Base-by-base conservation (phyloP, 345 rosid genomes). In the Eucalyptus cloeziana region DNA sequence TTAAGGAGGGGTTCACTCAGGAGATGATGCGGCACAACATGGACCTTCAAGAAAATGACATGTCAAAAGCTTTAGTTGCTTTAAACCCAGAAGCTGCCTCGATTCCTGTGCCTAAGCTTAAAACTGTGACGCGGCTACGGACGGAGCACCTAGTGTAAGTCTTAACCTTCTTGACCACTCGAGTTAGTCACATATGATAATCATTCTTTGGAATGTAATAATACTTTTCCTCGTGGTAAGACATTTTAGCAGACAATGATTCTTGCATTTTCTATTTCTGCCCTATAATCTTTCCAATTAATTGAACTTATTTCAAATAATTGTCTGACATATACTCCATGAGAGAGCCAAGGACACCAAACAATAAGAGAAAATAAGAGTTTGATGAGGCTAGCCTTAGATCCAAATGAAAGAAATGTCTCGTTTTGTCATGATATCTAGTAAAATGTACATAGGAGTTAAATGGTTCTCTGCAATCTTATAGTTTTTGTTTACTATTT, bases 61-160 rank as follows among this genome's bases (percentile, higher is more conserved):
- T 97, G 93, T 97, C 98, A 81, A 93, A 91, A 47, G 99, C 98
- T 43, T 90, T 98, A 87, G 98, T 98, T 90, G 96, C 97, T 87
- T 93, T 98, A 87, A 94, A 94, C 22, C 94, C 95, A 85, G 94
- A 92, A 89, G 96, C 94, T 91, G 96, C 99, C 88, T 94, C 97
- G 33, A 93, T 98, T 89, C 99, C 99, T 58, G 91, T 88, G 52
- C 96, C 98, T 45, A 97, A 93, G 90, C 96, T 98, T 86, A 97
- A 98, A 91, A 95, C 94, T 91, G 92, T 97, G 88, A 95, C 94
- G 87, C 96, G 93, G 88, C 92, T 98, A 86, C 93, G 98, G 71
- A 98, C 99, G 83, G 99, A 98, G 88, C 99, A 98, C 89, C 95
- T 92, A 88, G 99, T 95, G 99, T 98, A 95, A 91, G 99, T 94